These are phyloP conservation scores for Euphorbia tirucalli DNA, from an alignment of 345 rosid genomes.

Conservation along the genomic window DNA sequence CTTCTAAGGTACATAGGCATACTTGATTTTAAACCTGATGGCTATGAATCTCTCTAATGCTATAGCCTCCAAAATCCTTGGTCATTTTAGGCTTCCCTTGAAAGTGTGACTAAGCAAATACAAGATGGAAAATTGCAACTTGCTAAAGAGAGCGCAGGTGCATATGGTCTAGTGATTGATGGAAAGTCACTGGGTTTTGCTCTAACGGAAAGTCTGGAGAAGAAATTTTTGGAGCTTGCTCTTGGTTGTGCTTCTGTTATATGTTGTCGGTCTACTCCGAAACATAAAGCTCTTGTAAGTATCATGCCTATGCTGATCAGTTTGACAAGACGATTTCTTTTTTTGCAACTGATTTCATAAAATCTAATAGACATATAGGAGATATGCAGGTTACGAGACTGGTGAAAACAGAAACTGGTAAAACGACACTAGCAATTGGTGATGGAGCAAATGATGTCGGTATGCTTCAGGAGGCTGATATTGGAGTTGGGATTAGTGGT, in stretches of 20 bases:
- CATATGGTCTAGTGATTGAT: conserved; percentile 75
- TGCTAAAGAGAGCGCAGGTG: conserved; percentile 21
- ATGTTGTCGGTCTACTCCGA: conserved; percentile 89
- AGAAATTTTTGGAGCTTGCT: conserved; percentile 63
- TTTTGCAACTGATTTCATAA: conserved; percentile 22
- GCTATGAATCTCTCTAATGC: neutral
- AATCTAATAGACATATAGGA: conserved; percentile 44
- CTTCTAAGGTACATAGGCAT: conserved; percentile 62
- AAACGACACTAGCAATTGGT: conserved; percentile 72
- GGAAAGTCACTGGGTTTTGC: conserved; percentile 76
- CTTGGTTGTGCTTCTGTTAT: conserved; percentile 60
- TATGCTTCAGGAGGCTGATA: conserved; percentile 97
- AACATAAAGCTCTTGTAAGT: conserved; percentile 94
- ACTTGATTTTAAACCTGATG: conserved; percentile 10
- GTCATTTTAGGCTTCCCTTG: conserved; percentile 51
- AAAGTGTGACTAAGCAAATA: conserved; percentile 53
- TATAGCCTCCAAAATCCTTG: conserved; percentile 19
- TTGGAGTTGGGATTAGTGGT: conserved; percentile 93
- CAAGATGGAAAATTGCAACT: conserved; percentile 36
- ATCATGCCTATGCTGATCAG: neutral
- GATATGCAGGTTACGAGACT: conserved; percentile 75
- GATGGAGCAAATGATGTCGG: conserved; percentile 97
- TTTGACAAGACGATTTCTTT: neutral
- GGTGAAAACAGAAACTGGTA: conserved; percentile 61
- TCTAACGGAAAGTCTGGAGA: conserved; percentile 43